A percentile compares a stretch with the other conserved stretches of the same genome.
These are phyloP conservation scores for Gomphus bonarii DNA, from an alignment of 1,284 basidiomycete genomes.

Conservation along the genomic window DNA sequence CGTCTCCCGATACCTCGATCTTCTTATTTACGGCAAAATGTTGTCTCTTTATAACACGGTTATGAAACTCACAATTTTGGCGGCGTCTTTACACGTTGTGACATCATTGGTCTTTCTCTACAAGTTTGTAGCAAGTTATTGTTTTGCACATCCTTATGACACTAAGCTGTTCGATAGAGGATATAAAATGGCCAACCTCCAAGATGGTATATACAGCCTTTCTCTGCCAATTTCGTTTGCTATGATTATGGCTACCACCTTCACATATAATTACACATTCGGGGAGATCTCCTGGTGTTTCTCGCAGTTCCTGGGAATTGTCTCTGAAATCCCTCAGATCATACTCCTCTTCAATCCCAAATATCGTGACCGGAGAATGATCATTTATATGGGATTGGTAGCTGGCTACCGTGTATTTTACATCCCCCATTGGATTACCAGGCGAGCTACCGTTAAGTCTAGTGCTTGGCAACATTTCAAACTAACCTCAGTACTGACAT, in stretches of 20 bases:
- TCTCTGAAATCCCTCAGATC: background rate
- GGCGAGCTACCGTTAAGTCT: background rate
- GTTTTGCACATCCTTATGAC: background rate
- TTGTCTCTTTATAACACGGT: background rate
- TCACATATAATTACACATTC: background rate
- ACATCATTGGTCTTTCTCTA: background rate
- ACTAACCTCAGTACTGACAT: background rate
- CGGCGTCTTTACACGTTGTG: background rate
- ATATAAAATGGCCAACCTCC: background rate
- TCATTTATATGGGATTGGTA: background rate
- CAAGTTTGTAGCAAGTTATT: background rate
- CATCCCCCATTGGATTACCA: background rate
- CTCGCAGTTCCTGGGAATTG: background rate
- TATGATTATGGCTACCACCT: background rate
- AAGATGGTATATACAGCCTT: background rate
- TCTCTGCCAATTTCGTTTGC: background rate
- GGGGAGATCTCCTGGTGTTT: background rate
- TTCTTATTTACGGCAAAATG: background rate
- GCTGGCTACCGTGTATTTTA: background rate
- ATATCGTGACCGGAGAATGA: background rate
- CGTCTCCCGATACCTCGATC: background rate
- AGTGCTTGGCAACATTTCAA: background rate
- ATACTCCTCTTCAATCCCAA: background rate
- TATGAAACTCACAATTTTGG: background rate
- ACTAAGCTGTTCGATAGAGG: background rate